These are phyloP conservation scores for Rutidosis leptorrhynchoides DNA, from an alignment of 129 eudicot species.

Conservation along the genomic window DNA sequence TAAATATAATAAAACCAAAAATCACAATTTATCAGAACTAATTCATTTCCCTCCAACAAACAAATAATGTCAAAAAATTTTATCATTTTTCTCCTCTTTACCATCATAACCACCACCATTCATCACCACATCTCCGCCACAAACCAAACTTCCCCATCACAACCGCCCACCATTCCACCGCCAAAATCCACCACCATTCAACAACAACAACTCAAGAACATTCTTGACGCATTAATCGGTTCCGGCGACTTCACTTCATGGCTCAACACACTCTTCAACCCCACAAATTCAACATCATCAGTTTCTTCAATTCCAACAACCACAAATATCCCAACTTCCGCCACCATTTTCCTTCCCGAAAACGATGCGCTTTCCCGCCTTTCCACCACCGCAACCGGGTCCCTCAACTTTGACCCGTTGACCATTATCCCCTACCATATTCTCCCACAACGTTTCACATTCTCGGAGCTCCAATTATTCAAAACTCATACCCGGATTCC, in stretches of 20 bases:
- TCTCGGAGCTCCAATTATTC: conserved; percentile 44
- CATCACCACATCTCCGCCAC: conserved; percentile 20
- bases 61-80: conserved; percentile 14
- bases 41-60: neutral
- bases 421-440: conserved; percentile 58
- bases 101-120: conserved; percentile 18
- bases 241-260: conserved; percentile 55
- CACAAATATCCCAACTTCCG: conserved; percentile 27
- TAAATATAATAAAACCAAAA: too few species aligned
- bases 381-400: conserved; percentile 34
- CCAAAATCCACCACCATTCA: conserved; percentile 28
- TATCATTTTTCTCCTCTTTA: conserved; percentile 7
- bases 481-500: conserved; percentile 50
- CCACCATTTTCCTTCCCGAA: conserved; percentile 60
- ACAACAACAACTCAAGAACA: conserved; percentile 45
- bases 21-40: too few species aligned
- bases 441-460: conserved; percentile 59
- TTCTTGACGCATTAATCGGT: conserved; percentile 54
- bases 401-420: conserved; percentile 39
- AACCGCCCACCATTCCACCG: neutral
- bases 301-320: conserved; percentile 28
- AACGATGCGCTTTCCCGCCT: conserved; percentile 34
- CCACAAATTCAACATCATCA: conserved; percentile 19
- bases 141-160: neutral
- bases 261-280: conserved; percentile 47